Base-by-base conservation (phyloP, 1,284 basidiomycete genomes). In the Ustilago shanxiensis region DNA sequence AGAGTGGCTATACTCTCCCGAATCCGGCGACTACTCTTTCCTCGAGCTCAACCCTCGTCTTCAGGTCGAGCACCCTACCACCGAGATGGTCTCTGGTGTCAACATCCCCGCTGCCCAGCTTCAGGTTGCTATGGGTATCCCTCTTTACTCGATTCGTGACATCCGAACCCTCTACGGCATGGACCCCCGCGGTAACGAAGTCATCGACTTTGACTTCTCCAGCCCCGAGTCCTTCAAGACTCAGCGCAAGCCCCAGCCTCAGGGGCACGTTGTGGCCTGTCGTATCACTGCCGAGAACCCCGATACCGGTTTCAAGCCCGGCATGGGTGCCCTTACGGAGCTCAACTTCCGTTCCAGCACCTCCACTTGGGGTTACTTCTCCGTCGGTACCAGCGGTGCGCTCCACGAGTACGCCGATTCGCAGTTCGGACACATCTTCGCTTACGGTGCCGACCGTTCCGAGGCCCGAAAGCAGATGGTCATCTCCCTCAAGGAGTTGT, bases 251-350 rank as follows among this genome's bases (percentile, higher is more conserved):
- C 97, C 97, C 53, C 91, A 91, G 64, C 96, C 97, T 68, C 98
- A 98, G 88, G 97, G 97, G 37, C 97, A 99, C 86, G 97, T 99
- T 80, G 93, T 99, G 79, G 97, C 97, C 52, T 97, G 98, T 80
- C 95, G 97, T 86, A 99, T 99, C 87, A 99, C 97, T 5, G 96
- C 96, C 50, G 97, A 99, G 88, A 99, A 99, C 88, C 97, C 97
- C 24, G 97, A 99, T 85, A 96, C 96, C 18, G 97, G 97, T n/a
- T 99, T 99, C 91, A 99, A 99, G 88, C 97, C 97, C 3, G 98
- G 96, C 9, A 96, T 94, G 16, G 97, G 97, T 83, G 92, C 93
- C 49, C 89, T 99, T 14, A 95, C 98, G 86, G 97, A 99, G 87
- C 93, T 99, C 84, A 99, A 99, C 88, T 99, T 99, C 92, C 93